Base-by-base conservation (phyloP, 352 stramenopile genomes). In the Hyaloperonospora brassicae region DNA sequence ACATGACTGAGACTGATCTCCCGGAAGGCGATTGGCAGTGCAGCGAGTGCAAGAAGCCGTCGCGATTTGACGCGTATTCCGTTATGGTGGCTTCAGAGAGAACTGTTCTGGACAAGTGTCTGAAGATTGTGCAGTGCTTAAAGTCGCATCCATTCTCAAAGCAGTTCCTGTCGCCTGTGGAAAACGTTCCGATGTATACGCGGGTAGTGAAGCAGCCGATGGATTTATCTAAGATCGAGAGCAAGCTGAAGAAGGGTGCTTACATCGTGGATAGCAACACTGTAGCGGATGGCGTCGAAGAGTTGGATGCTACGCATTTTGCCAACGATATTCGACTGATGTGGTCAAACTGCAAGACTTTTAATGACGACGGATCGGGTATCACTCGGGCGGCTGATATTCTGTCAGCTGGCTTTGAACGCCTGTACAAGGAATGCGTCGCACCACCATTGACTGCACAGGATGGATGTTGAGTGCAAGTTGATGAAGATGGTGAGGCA, bases 1-100 rank as follows among this genome's bases (percentile, higher is more conserved):
- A 78, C 21, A 77, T 90, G 68, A 72, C 58, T 5, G 76, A 90
- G 50, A 76, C 70, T 43, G 79, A 93, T 36, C 59, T 93, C 5
- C 82, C 82, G 0, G 71, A 87, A 46, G 82, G 79, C n/a, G 74
- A 90, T 47, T 93, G 82, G 82, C 79, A 93, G 57, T 93, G 82
- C 50, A 55, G 54, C 2, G 77, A 90, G 55, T 93, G 82, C 68
- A 67, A 65, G 27, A 88, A 88, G 57, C 74, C 76, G 27, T 87
- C 80, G 44, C 77, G 77, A 48, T 88, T 87, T 31, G 65, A 76
- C 24, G 61, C 50, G 2, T 87, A 83, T 58, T 66, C 63, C 25
- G 58, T 46, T 9, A 63, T 64, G 5, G 73, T 90, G 23, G 64
- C 70, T 27, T 59, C 62, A 31, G 73, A 86, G 49, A 72, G 68